These are phyloP conservation scores for Leishmania tarentolae DNA, from an alignment of 208 protist species.

Conservation along the genomic window DNA sequence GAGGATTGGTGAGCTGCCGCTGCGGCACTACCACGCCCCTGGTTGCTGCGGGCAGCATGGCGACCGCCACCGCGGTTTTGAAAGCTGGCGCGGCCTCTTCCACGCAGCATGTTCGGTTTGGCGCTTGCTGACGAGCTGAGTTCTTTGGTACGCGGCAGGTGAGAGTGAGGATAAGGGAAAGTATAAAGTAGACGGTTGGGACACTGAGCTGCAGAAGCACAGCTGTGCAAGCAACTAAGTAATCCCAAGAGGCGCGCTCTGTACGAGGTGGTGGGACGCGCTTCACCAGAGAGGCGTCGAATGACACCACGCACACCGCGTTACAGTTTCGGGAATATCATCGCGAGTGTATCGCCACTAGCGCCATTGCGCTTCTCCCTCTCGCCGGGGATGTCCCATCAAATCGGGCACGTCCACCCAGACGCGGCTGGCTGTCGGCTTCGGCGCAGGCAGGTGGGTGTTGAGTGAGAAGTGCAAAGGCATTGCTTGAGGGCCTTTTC, in stretches of 20 bases:
- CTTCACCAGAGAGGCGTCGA: neutral
- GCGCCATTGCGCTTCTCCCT: neutral
- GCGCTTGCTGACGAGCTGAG: neutral
- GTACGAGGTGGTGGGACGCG: neutral
- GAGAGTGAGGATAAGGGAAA: neutral
- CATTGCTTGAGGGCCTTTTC: neutral
- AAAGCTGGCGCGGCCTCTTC: constrained; percentile 33
- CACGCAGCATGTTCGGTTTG: constrained; percentile 23
- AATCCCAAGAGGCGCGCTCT: neutral
- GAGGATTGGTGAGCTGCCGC: constrained; percentile 9
- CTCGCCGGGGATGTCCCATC: neutral
- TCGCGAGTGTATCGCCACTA: neutral
- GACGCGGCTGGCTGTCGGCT: neutral
- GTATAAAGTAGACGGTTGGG: neutral
- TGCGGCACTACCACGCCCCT: neutral
- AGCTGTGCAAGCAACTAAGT: neutral
- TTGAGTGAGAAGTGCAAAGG: neutral
- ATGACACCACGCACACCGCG: neutral
- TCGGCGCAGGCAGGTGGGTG: neutral
- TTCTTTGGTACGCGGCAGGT: neutral
- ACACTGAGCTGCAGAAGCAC: neutral
- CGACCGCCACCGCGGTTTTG: constrained; percentile 11
- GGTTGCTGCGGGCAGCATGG: constrained; percentile 7
- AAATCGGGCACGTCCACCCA: neutral
- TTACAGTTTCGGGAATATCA: neutral